Conservation (phyloP, 257 asterid genomes). For the Solanum chmielewskii region DNA sequence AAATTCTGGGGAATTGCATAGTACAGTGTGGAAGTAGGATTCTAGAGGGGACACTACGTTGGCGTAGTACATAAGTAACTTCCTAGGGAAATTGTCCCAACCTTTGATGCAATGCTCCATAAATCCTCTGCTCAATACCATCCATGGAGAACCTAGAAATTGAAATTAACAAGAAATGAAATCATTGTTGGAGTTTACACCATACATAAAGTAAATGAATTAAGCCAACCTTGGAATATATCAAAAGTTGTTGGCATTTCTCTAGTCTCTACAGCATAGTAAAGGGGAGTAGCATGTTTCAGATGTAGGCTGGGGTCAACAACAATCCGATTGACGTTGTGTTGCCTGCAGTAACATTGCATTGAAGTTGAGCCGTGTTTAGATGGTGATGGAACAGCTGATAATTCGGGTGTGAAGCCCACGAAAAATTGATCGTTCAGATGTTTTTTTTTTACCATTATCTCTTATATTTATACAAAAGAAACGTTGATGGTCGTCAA, state of each 20-base stretch:
- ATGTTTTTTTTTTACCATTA: not conserved
- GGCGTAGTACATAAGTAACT: conserved; percentile 50
- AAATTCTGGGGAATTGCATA: conserved; percentile 42
- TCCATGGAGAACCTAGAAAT: conserved; percentile 44
- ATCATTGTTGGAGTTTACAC: not conserved
- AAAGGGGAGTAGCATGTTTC: conserved; percentile 5
- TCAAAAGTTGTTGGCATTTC: conserved; percentile 37
- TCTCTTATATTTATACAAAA: not conserved
- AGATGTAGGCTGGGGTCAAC: conserved; percentile 34
- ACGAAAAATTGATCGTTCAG: not conserved
- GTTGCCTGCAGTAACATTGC: conserved; percentile 16
- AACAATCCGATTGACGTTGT: conserved; percentile 17
- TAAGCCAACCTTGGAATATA: conserved; percentile 32
- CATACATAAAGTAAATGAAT: not conserved
- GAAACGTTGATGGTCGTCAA: not conserved
- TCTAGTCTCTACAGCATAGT: conserved; percentile 31
- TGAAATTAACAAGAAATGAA: not conserved
- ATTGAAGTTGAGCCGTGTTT: not conserved
- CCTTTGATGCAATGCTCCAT: conserved; percentile 43
- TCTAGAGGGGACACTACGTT: conserved; percentile 35
- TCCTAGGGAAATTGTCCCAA: conserved; percentile 48
- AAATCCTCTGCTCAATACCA: conserved; percentile 36
- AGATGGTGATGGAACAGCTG: not conserved
- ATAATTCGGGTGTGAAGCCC: not conserved
- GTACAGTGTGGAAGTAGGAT: conserved; percentile 46